Percentiles rank a stretch among this genome's conserved stretches.
phyloP scores from a whole-genome alignment of 768 basidiomycete species.

The Paxillus involutus region DNA sequence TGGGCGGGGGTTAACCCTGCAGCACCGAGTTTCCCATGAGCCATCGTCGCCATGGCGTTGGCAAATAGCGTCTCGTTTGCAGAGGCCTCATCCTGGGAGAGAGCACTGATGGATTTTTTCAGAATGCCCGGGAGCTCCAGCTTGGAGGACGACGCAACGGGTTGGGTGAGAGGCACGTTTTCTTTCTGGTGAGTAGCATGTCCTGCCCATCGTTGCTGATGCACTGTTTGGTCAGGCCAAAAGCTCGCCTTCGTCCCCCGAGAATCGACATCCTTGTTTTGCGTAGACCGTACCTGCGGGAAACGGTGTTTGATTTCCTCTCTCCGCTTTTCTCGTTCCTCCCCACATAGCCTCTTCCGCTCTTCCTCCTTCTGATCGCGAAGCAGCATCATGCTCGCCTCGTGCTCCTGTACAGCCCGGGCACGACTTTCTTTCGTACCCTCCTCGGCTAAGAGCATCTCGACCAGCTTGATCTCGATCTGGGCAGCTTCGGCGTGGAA shows the following conservation, averaged over 20 bases:
- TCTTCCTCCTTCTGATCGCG: conserved; percentile 33
- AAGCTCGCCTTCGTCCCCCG: conserved; percentile 6
- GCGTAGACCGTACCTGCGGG: conserved; percentile 18
- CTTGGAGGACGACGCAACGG: conserved; percentile 10
- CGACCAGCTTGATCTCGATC: conserved; percentile 30
- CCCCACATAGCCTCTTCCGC: conserved; percentile 28
- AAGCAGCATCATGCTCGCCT: conserved; percentile 31
- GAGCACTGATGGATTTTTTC: conserved; percentile 24
- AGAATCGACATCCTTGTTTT: conserved; percentile 16
- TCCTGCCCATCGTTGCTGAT: conserved; percentile 9
- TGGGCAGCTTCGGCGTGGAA: conserved; percentile 30
- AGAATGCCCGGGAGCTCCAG: conserved; percentile 21
- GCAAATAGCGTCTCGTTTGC: conserved; percentile 28
- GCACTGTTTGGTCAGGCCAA: conserved; percentile 13
- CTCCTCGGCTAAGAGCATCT: conserved; percentile 21
- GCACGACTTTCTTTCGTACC: conserved; percentile 31
- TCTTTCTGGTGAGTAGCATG: conserved; percentile 27
- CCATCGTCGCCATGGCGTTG: conserved; percentile 20
- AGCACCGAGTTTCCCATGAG: conserved; percentile 8
- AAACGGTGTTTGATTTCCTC: conserved; percentile 19
- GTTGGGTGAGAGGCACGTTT: conserved; percentile 17
- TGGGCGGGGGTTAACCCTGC: conserved; percentile 16
- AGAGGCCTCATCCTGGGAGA: conserved; percentile 25
- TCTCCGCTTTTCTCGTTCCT: conserved; percentile 28
- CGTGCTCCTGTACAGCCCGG: conserved; percentile 30